A percentile compares a stretch with the other conserved stretches of the same genome.
phyloP scores from a whole-genome alignment of 768 basidiomycete species.

The Lactarius sp. region DNA sequence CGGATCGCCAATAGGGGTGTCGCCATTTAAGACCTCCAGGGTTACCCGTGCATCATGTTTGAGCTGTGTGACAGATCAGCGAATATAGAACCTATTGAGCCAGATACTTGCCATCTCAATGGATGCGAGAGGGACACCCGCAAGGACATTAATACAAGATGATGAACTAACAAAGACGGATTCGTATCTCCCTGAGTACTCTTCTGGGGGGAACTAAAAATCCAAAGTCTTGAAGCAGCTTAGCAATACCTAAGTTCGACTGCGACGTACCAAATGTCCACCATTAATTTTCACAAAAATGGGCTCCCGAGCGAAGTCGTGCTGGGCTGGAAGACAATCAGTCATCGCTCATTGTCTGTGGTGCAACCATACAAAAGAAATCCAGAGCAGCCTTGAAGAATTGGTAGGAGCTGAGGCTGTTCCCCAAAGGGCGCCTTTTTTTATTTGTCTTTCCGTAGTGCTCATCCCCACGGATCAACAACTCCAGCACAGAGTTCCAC shows the following conservation, averaged over 20 bases:
- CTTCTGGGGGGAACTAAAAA: conserved; percentile 51
- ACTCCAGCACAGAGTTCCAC: conserved; percentile 62
- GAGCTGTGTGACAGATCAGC: conserved; percentile 44
- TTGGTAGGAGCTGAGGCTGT: conserved; percentile 86
- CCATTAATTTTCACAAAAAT: conserved; percentile 54
- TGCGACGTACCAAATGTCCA: conserved; percentile 48
- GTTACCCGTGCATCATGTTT: conserved; percentile 71
- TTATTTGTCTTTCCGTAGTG: conserved; percentile 25
- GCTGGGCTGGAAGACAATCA: conserved; percentile 47
- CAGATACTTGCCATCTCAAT: conserved; percentile 59
- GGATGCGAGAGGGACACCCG: conserved; percentile 69
- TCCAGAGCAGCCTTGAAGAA: conserved; percentile 82
- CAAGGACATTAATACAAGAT: conserved; percentile 71
- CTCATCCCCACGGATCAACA: conserved; percentile 68
- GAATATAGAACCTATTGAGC: conserved; percentile 3
- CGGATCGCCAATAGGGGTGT: conserved; percentile 47
- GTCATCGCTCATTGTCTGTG: not conserved
- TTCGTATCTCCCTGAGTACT: conserved; percentile 46
- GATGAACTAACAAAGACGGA: conserved; percentile 76
- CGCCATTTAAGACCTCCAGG: conserved; percentile 54
- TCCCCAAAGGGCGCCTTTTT: conserved; percentile 60
- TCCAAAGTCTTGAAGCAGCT: not conserved
- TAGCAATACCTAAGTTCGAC: not conserved
- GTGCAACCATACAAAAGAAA: conserved; percentile 60
- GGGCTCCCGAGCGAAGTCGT: conserved; percentile 54